Percentiles rank a stretch among this genome's conserved stretches.
phyloP scores from a whole-genome alignment of 2,329 filamentous ascomycete species.

The Microcyclospora tardicrescens region DNA sequence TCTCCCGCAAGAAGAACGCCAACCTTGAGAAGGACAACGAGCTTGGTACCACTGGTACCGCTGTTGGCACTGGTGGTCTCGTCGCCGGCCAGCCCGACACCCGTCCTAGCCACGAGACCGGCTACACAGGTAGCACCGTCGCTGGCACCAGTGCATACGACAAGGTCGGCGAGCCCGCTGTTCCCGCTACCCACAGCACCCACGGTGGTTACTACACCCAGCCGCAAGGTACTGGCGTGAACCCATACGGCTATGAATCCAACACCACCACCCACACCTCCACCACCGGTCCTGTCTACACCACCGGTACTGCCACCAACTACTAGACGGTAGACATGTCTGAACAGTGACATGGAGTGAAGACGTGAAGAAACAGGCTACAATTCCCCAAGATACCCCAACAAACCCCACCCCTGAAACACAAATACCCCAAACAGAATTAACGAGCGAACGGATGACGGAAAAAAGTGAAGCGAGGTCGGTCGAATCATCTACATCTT shows the following conservation, averaged over 20 bases:
- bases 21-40: conserved; percentile 31
- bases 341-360: too few relatives aligned
- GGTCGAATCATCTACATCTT: too few relatives aligned
- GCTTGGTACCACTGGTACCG: conserved; percentile 24
- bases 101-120: conserved; percentile 38
- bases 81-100: conserved; percentile 22
- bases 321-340: conserved; percentile 10
- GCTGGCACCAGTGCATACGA: conserved; percentile 18
- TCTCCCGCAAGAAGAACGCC: conserved; percentile 22
- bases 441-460: too few relatives aligned
- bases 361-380: too few relatives aligned
- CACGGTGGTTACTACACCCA: conserved; percentile 34
- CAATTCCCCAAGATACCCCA: too few relatives aligned
- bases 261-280: conserved; percentile 15
- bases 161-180: conserved; percentile 8
- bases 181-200: conserved; percentile 12
- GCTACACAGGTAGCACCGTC: conserved; percentile 37
- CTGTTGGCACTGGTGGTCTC: conserved; percentile 16
- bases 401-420: too few relatives aligned
- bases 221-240: conserved; percentile 27
- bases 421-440: too few relatives aligned
- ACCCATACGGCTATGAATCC: conserved; percentile 27
- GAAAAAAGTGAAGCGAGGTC: too few relatives aligned
- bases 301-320: conserved; percentile 18
- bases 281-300: conserved; percentile 1